phyloP scores from a whole-genome alignment of 805 yeast genomes.

The Hemisphaericaspora nanyangensis region DNA sequence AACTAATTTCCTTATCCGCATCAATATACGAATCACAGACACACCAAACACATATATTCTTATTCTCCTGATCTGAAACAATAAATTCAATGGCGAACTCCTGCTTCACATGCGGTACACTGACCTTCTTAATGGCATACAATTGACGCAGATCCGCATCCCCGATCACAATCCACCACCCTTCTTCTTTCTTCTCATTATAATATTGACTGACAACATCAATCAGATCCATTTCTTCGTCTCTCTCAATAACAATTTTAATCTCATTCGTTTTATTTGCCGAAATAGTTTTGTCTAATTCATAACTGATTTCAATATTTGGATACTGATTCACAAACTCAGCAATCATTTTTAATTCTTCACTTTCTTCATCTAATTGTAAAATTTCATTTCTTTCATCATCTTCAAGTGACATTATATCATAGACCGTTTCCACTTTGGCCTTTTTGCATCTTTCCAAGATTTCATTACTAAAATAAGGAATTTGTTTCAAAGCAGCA shows the following conservation, averaged over 20 bases:
- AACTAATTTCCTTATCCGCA: slow-evolving; percentile 76
- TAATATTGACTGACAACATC: slow-evolving; percentile 55
- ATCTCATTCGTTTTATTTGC: slow-evolving; percentile 50
- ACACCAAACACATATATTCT: slow-evolving; percentile 67
- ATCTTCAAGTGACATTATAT: slow-evolving; percentile 77
- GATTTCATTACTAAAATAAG: slow-evolving; percentile 52
- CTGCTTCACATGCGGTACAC: slow-evolving; percentile 51
- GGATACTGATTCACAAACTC: slow-evolving; percentile 89
- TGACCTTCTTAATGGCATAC: slow-evolving; percentile 67
- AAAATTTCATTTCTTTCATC: slow-evolving; percentile 64
- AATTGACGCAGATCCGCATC: slow-evolving; percentile 55
- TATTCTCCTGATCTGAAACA: slow-evolving; percentile 39
- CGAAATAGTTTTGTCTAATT: slow-evolving; percentile 34
- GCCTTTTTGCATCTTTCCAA: slow-evolving; percentile 51
- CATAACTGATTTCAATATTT: slow-evolving; percentile 65
- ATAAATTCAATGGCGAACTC: slow-evolving; percentile 51
- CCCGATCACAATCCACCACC: slow-evolving; percentile 90
- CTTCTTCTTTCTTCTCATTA: slow-evolving; percentile 60
- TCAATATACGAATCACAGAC: slow-evolving; percentile 91
- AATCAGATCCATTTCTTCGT: slow-evolving; percentile 71
- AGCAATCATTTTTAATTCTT: slow-evolving; percentile 65
- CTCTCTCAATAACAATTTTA: slow-evolving; percentile 53
- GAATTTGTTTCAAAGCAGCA: slow-evolving; percentile 76
- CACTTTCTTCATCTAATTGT: slow-evolving; percentile 37
- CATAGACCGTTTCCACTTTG: slow-evolving; percentile 70